Conservation (phyloP, 116 monocot species). For the Iris pallida region DNA sequence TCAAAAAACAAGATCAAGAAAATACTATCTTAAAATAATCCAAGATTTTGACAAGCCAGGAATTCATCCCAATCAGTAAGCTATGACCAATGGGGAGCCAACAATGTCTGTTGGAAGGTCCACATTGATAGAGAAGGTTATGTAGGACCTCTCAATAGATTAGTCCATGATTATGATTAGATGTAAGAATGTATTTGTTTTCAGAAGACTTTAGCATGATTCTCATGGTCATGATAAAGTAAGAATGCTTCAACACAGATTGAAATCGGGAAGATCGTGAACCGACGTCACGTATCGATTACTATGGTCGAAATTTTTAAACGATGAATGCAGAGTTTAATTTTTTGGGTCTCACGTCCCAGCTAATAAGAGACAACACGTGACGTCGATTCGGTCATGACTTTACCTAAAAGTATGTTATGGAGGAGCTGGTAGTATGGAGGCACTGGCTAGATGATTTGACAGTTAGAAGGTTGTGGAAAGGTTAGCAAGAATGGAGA, state of each 20-base stretch:
- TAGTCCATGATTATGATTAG: neutral
- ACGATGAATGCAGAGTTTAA: too few species aligned
- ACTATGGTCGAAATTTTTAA: too few species aligned
- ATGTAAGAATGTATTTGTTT: neutral
- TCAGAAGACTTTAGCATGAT: conserved; percentile 14
- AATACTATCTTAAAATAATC: too few species aligned
- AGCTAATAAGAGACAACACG: too few species aligned
- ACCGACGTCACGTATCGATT: too few species aligned
- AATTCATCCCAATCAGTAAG: neutral
- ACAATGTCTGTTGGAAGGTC: conserved; percentile 12
- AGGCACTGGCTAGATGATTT: neutral
- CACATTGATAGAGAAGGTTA: conserved; percentile 12
- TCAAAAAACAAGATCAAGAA: too few species aligned
- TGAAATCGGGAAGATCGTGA: too few species aligned
- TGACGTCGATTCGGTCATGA: too few species aligned
- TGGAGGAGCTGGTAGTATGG: conserved; percentile 19
- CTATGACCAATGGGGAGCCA: neutral
- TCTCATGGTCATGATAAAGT: conserved; percentile 4
- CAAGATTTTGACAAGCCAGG: too few species aligned
- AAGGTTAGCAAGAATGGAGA: conserved; percentile 14
- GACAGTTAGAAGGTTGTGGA: conserved; percentile 1
- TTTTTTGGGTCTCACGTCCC: too few species aligned
- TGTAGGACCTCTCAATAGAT: neutral
- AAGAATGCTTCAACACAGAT: too few species aligned
- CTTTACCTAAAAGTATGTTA: conserved; percentile 16